Conservation (phyloP, 345 rosid species). For the Salix dunnii region DNA sequence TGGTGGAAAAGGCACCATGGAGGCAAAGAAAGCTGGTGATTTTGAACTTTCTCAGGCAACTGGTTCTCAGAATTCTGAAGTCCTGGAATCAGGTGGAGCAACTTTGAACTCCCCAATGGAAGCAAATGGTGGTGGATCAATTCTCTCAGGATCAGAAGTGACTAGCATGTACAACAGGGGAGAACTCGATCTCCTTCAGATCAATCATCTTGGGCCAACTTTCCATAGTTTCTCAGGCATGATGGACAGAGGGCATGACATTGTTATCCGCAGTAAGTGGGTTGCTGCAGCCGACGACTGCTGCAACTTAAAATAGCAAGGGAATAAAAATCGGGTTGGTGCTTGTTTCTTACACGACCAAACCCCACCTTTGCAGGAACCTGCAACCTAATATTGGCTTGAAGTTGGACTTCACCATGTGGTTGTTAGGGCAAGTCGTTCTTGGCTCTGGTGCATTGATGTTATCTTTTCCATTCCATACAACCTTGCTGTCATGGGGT, state of each 20-base stretch:
- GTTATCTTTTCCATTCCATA: conserved; percentile 23
- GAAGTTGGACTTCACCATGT: conserved; percentile 32
- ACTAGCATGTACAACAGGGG: conserved; percentile 60
- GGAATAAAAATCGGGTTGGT: conserved; percentile 25
- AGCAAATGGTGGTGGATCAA: conserved; percentile 39
- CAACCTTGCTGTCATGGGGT: conserved; percentile 1
- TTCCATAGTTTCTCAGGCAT: conserved; percentile 42
- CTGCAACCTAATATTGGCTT: conserved; percentile 35
- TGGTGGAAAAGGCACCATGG: conserved; percentile 27
- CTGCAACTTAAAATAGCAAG: conserved; percentile 55
- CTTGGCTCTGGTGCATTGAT: conserved; percentile 58
- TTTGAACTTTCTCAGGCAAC: conserved; percentile 35
- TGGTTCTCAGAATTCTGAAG: conserved; percentile 75
- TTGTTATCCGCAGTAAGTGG: conserved; percentile 74
- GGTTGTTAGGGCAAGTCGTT: conserved; percentile 92
- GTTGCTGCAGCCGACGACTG: conserved; percentile 54
- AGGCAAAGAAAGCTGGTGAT: conserved; percentile 29
- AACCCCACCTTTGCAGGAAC: conserved; percentile 15
- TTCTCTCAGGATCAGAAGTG: conserved; percentile 64
- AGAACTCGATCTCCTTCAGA: conserved; percentile 24
- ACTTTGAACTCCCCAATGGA: conserved; percentile 56
- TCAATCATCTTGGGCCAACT: conserved; percentile 38
- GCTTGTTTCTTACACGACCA: conserved; percentile 17
- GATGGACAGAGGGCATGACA: conserved; percentile 41
- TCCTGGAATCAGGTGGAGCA: conserved; percentile 70